Conservation (phyloP, 441 rosid species). For the Mallotus repandus region DNA sequence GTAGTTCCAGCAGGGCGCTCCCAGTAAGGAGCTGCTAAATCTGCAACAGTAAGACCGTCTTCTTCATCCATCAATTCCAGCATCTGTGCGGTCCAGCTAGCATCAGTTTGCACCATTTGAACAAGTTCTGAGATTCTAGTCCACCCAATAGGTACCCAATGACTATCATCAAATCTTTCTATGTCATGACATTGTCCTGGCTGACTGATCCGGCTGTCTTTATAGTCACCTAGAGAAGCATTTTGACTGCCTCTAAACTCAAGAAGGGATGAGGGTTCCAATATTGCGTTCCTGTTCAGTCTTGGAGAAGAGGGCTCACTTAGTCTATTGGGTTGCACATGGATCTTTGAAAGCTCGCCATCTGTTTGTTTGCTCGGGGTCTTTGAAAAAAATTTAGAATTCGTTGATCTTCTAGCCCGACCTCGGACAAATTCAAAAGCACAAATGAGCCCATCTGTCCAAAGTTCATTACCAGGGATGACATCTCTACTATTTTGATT, state of each 20-base stretch:
- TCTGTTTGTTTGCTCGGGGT: slow-evolving; percentile 19
- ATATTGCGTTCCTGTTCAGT: slow-evolving; percentile 25
- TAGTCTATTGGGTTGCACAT: slow-evolving; percentile 31
- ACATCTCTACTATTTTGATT: slow-evolving; percentile 35
- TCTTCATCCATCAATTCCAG: slow-evolving; percentile 53
- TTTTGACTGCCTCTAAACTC: slow-evolving; percentile 31
- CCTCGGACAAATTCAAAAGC: slow-evolving; percentile 74
- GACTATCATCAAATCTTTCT: slow-evolving; percentile 59
- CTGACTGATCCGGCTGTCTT: slow-evolving; percentile 27
- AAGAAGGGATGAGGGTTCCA: slow-evolving; percentile 26
- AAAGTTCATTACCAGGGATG: slow-evolving; percentile 52
- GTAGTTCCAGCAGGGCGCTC: slow-evolving; percentile 79
- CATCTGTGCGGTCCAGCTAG: slow-evolving; percentile 58
- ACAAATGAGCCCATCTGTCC: slow-evolving; percentile 89
- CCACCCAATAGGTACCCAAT: slow-evolving; percentile 95
- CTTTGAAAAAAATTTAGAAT: slow-evolving; percentile 37
- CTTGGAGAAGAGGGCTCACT: slow-evolving; percentile 27
- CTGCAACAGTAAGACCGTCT: slow-evolving; percentile 70
- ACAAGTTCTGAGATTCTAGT: slow-evolving; percentile 71
- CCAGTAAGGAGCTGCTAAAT: slow-evolving; percentile 96
- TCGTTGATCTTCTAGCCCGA: slow-evolving; percentile 33
- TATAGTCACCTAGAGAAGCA: slow-evolving; percentile 37
- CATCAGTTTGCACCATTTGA: slow-evolving; percentile 64
- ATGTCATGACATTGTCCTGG: slow-evolving; percentile 31
- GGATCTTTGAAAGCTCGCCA: slow-evolving; percentile 30